phyloP scores from a whole-genome alignment of 768 basidiomycete genomes.

The Podaxis sp. region DNA sequence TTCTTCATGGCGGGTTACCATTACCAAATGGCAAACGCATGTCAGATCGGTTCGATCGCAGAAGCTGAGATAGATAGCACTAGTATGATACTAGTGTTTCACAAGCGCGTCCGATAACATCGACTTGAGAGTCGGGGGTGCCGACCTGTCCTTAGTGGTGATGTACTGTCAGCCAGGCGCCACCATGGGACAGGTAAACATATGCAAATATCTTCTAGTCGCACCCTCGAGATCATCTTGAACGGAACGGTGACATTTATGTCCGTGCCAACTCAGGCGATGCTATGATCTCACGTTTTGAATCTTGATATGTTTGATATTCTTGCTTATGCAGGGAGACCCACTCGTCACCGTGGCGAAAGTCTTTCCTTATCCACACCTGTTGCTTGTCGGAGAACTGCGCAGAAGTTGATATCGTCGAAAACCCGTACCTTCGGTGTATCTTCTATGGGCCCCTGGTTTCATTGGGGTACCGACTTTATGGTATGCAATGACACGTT shows the following conservation, averaged over 20 bases:
- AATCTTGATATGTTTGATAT: background rate
- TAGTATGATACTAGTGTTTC: background rate
- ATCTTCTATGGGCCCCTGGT: background rate
- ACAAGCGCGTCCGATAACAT: background rate
- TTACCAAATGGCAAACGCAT: background rate
- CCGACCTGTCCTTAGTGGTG: background rate
- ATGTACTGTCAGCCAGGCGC: background rate
- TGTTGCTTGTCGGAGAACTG: background rate
- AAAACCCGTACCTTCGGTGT: background rate
- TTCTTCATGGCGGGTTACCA: background rate
- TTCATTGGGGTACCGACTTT: background rate
- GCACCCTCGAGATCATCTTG: background rate
- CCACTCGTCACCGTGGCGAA: background rate
- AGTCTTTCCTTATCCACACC: background rate
- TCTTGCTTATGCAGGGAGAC: background rate
- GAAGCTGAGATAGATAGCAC: background rate
- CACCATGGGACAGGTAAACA: background rate
- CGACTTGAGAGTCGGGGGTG: too few species aligned
- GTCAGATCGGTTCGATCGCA: background rate
- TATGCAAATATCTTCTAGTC: background rate
- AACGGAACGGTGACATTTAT: too few species aligned
- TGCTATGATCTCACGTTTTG: background rate
- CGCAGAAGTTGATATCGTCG: conserved; percentile 2
- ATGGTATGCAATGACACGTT: background rate
- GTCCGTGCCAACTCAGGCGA: background rate